A percentile compares a stretch with the other conserved stretches of the same genome.
These are phyloP conservation scores for Moricandia arvensis DNA, from an alignment of 345 rosid genomes.

Conservation along the genomic window DNA sequence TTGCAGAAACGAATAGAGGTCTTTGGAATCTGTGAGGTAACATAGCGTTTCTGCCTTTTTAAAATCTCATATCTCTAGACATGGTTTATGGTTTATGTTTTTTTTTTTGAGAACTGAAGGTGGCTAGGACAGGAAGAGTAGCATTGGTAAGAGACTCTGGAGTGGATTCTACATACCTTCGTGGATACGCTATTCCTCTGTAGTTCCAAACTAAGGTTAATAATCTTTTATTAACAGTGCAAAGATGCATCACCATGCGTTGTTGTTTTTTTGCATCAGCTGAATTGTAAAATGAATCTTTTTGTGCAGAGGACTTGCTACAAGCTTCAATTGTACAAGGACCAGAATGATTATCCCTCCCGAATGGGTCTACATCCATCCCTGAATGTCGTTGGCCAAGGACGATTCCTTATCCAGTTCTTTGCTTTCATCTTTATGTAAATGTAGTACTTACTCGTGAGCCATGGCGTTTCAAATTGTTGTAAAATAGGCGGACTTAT, in stretches of 20 bases:
- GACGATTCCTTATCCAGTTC: too few species aligned
- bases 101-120: slow-evolving; percentile 37
- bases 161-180: slow-evolving; percentile 63
- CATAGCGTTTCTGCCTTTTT: too few species aligned
- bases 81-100: not conserved
- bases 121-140: slow-evolving; percentile 71
- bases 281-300: too few species aligned
- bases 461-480: not conserved
- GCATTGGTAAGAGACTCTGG: slow-evolving; percentile 72
- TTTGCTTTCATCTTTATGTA: not conserved
- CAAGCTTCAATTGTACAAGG: slow-evolving; percentile 18
- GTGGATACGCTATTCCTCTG: slow-evolving; percentile 57
- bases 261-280: too few species aligned
- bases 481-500: not conserved
- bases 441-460: not conserved
- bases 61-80: not conserved
- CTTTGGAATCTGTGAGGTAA: too few species aligned
- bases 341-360: too few species aligned
- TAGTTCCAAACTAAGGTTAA: slow-evolving; percentile 32
- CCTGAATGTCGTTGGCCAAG: too few species aligned
- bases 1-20: too few species aligned
- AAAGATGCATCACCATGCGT: too few species aligned
- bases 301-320: slow-evolving; percentile 15
- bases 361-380: too few species aligned
- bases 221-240: not conserved